Percentiles rank a stretch among this genome's conserved stretches.
phyloP scores from a whole-genome alignment of 495 filamentous ascomycete species.

The Neohortaea acidophila region DNA sequence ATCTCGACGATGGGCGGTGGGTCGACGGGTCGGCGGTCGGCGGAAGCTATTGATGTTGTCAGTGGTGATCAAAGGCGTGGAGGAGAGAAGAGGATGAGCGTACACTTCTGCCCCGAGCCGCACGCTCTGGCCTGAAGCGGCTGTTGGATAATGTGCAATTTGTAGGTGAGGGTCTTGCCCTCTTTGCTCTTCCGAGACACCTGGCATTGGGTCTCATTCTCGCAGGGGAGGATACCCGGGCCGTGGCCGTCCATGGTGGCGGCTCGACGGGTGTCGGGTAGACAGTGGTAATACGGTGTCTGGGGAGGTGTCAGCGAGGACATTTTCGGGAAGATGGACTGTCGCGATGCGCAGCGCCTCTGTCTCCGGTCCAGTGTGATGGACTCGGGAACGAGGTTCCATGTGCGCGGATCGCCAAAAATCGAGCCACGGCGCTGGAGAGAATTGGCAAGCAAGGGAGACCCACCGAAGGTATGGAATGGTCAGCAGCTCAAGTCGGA shows the following conservation, averaged over 20 bases:
- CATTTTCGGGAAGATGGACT: too few species aligned
- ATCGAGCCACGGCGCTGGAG: background rate
- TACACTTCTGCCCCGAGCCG: constrained; percentile 89
- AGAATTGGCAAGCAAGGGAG: constrained; percentile 1
- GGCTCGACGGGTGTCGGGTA: too few species aligned
- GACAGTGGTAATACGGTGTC: too few species aligned
- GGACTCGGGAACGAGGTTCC: background rate
- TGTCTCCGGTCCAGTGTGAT: constrained; percentile 2
- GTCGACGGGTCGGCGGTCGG: constrained; percentile 91
- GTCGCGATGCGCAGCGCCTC: too few species aligned
- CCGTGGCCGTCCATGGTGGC: too few species aligned
- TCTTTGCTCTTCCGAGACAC: constrained; percentile 57
- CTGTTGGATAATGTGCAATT: constrained; percentile 78
- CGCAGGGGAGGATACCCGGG: constrained; percentile 27
- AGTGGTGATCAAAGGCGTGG: too few species aligned
- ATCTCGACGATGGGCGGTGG: constrained; percentile 93
- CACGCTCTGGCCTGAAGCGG: constrained; percentile 92
- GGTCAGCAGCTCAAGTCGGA: too few species aligned
- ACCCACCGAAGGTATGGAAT: constrained; percentile 1
- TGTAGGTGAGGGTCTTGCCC: constrained; percentile 68
- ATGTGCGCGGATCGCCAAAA: background rate
- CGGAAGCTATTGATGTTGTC: constrained; percentile 73
- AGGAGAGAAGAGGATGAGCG: constrained; percentile 24
- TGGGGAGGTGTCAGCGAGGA: too few species aligned
- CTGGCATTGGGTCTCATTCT: constrained; percentile 44